Percentiles rank a stretch among this genome's conserved stretches.
These are phyloP conservation scores for Ustilago loliicola DNA, from an alignment of 1,284 basidiomycete species.

Conservation along the genomic window DNA sequence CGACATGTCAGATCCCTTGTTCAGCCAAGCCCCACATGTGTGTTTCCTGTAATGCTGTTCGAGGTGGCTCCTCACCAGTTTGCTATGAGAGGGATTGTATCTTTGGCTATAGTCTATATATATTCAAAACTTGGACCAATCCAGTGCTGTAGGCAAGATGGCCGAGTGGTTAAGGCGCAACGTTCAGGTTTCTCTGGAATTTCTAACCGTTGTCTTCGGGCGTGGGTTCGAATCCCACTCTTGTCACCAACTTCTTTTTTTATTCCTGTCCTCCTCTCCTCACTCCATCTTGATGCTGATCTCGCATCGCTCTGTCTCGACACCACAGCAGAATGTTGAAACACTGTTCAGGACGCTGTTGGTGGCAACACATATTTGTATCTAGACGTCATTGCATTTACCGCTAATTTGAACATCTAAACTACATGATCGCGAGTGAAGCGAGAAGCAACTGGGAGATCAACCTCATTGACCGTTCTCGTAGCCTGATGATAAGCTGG, in stretches of 20 bases:
- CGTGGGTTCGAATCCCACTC: slow-evolving; percentile 70
- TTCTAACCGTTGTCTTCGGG: slow-evolving; percentile 59
- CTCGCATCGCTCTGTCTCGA: too few relatives aligned
- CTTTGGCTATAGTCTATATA: too few relatives aligned
- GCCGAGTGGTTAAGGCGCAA: slow-evolving; percentile 70
- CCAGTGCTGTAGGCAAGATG: slow-evolving; percentile 57
- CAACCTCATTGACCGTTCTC: background rate
- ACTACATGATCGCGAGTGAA: slow-evolving; percentile 30
- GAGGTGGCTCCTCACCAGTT: background rate
- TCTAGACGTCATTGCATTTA: background rate
- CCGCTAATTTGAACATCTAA: background rate
- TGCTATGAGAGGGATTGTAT: background rate
- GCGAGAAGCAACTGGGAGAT: slow-evolving; percentile 27
- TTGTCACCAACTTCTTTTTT: slow-evolving; percentile 60
- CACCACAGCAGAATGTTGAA: too few relatives aligned
- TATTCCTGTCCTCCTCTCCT: background rate
- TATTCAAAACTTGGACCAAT: background rate
- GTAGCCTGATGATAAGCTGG: slow-evolving; percentile 44
- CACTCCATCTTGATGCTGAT: too few relatives aligned
- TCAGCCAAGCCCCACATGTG: background rate
- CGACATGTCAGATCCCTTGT: background rate
- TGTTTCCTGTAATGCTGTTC: background rate
- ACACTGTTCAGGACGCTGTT: too few relatives aligned
- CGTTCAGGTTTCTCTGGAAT: slow-evolving; percentile 40
- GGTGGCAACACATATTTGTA: too few relatives aligned